Evolutionary conservation across 192 early-diverging fungal genomes (phyloP).

Genomic region (Linnemannia elongata): DNA sequence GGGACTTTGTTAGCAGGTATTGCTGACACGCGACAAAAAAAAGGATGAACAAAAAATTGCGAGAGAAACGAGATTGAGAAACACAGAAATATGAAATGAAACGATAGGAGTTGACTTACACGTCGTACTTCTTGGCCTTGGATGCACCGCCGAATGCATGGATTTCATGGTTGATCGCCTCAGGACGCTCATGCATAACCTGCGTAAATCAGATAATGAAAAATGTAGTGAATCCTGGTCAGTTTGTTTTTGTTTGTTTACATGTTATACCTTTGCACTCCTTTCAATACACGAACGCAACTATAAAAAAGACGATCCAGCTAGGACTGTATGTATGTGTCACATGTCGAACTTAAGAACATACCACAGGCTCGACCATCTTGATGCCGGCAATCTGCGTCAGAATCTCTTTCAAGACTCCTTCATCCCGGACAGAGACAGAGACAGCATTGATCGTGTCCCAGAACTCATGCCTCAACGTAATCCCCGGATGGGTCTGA

Average conservation of each 20-base stretch:
- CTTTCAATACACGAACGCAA: background rate
- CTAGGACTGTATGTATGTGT: too few relatives aligned
- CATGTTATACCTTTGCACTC: background rate
- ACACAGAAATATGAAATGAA: background rate
- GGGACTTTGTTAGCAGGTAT: background rate
- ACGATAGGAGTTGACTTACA: slow-evolving; percentile 16
- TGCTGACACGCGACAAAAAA: background rate
- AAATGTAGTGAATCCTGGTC: background rate
- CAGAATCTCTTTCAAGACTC: slow-evolving; percentile 33
- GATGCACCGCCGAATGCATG: background rate
- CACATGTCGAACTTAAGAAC: background rate
- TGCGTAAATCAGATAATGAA: background rate
- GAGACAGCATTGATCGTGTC: slow-evolving; percentile 39
- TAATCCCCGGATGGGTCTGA: slow-evolving; percentile 34
- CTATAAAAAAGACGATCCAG: background rate
- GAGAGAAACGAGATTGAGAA: background rate
- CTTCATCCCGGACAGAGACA: slow-evolving; percentile 24
- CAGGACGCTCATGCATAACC: slow-evolving; percentile 50
- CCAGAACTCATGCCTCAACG: slow-evolving; percentile 49
- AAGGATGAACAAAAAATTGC: background rate
- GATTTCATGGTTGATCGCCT: background rate
- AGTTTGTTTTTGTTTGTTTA: background rate
- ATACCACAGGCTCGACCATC: slow-evolving; percentile 49
- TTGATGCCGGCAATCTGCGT: slow-evolving; percentile 31
- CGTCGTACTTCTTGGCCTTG: background rate